Conservation (phyloP, 2,329 filamentous ascomycete species). For the Orbilia javanica region DNA sequence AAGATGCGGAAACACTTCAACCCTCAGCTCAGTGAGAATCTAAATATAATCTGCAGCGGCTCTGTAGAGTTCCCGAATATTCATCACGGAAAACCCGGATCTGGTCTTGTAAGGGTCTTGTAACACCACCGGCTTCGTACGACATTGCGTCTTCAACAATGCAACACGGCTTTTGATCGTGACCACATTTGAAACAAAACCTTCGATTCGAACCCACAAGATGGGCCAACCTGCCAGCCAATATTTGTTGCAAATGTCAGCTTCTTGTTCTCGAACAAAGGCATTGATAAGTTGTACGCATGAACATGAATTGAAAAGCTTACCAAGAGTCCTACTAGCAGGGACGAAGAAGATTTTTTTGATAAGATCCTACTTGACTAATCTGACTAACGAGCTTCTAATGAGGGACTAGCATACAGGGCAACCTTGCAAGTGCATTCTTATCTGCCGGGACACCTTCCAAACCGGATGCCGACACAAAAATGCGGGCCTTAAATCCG, state of each 20-base stretch:
- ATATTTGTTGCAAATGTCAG: neutral
- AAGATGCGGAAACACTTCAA: neutral
- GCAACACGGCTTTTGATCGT: constrained; percentile 8
- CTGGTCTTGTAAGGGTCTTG: neutral
- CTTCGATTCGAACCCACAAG: neutral
- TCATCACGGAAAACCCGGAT: constrained; percentile 3
- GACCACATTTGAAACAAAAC: constrained; percentile 14
- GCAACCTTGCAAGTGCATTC: constrained; percentile 21
- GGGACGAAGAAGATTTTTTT: constrained; percentile 11
- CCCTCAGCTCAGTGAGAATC: neutral
- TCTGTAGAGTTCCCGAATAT: neutral
- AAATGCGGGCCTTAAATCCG: constrained; percentile 54
- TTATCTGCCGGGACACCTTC: constrained; percentile 45
- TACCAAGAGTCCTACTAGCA: neutral
- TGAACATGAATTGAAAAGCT: neutral
- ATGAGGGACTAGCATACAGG: constrained; percentile 7
- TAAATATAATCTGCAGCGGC: constrained; percentile 3
- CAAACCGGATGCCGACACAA: constrained; percentile 1
- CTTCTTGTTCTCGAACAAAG: constrained; percentile 8
- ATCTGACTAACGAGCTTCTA: constrained; percentile 9
- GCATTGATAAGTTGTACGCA: neutral
- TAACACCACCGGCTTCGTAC: constrained; percentile 6
- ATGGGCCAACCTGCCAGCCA: no score
- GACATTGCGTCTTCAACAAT: constrained; percentile 5
- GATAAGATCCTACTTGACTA: constrained; percentile 10